Percentiles rank a stretch among this genome's conserved stretches.
Evolutionary conservation across 208 protist species (phyloP).

Genomic region (Crithidia thermophila): DNA sequence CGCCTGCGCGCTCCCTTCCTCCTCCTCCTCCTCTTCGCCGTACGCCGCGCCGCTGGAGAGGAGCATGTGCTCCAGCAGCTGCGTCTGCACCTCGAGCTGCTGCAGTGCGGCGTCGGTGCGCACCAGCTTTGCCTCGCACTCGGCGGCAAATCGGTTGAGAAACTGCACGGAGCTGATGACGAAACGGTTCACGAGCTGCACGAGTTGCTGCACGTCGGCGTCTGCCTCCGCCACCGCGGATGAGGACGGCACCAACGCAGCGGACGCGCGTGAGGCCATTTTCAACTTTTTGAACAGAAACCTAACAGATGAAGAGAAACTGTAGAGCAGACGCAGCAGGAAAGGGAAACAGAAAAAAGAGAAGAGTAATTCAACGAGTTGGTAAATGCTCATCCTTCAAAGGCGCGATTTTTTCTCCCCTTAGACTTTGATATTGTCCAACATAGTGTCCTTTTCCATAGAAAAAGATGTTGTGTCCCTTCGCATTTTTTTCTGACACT

Average conservation of each 20-base stretch:
- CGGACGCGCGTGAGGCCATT: not conserved
- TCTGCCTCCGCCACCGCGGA: conserved; percentile 16
- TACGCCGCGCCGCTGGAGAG: conserved; percentile 24
- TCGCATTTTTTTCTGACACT: not conserved
- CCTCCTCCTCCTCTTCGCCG: conserved; percentile 14
- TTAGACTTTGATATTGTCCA: no score
- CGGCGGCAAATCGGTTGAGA: conserved; percentile 79
- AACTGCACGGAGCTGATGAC: conserved; percentile 74
- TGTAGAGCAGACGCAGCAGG: not conserved
- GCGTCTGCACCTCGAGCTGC: conserved; percentile 64
- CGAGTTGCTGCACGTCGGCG: conserved; percentile 50
- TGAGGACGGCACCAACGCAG: not conserved
- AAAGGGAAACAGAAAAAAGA: not conserved
- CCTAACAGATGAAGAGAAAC: not conserved
- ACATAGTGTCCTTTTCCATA: no score
- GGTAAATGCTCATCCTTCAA: no score
- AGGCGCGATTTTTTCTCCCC: no score
- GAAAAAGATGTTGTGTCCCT: conserved; percentile 2
- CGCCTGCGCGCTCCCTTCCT: conserved; percentile 15
- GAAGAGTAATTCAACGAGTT: not conserved
- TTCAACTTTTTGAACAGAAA: not conserved
- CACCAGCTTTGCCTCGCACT: conserved; percentile 74
- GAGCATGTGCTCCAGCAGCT: conserved; percentile 79
- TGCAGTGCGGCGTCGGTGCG: conserved; percentile 44
- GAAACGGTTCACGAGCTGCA: conserved; percentile 79